Evolutionary conservation across 306 rosid species (phyloP), one percentile per base, ranked within the genome.

Genomic region (Senna siamea): DNA sequence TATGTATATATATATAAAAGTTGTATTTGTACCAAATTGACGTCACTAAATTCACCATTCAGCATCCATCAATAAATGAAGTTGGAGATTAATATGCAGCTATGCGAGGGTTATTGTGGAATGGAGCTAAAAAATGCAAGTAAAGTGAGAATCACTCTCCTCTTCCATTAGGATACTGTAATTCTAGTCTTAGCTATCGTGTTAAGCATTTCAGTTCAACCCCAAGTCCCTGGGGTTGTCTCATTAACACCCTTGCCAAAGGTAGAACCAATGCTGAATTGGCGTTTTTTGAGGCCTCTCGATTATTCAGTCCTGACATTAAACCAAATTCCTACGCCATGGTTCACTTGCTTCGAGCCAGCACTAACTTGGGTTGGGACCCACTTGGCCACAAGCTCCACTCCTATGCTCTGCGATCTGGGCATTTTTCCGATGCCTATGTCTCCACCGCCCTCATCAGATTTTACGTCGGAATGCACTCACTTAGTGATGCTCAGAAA

Each of bases 381-480:
- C 55, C 76, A 46, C 80, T 37, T 34, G 85, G 83, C 41, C 53
- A 50, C 28, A 85, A 86, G 84, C 86, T 87, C 38, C 97, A 92
- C 34, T 9, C 88, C 82, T 86, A 76, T 47, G 85, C 59, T 62
- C 9, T 87, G 18, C 88, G 87, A 34, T 89, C 83, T 47, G 97
- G 96, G 60, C 57, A 79, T 81, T 54, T 44, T 70, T 81, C 87
- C 9, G 14, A 78, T 66, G 76, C 69, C 52, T 69, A 70, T 66
- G 76, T 89, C 54, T 78, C 84, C 28, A 62, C 88, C 6, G 71
- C 93, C 37, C 74, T 92, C 7, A 13, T 86, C 26, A 85, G 70
- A 4, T 78, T 86, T 8, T 87, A 89, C 13, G 70, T 63, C 0
- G 54, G 17, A 55, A 63, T 26, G 69, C 73, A 58, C 13, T 83